Base-by-base conservation (phyloP, 192 early-diverging fungal species). In the Funneliformis mosseae region DNA sequence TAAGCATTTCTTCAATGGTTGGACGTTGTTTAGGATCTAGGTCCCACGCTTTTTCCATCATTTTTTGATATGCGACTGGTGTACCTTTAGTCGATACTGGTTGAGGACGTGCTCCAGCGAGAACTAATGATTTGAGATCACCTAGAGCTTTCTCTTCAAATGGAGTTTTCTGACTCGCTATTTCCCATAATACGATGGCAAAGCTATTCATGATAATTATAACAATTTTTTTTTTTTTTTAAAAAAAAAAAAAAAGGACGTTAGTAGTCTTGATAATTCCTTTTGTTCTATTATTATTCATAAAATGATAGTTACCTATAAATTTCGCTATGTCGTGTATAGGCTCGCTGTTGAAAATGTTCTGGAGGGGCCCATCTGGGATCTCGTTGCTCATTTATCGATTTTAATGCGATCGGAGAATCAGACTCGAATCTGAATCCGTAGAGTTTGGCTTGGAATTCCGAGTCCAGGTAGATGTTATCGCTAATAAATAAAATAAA, bases 1-100 rank as follows among this genome's bases (percentile, higher is more conserved):
- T 25, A 66, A 33, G 14, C 9, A 84, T 76, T 11, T 82, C 77
- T 41, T 84, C 81, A n/a, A 81, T 77, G 12, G 69, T 81, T 21
- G 79, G 82, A 48, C 85, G 70, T 7, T 62, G 72, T 3, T 71
- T 16, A 2, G 85, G 82, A 27, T 79, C 79, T 55, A 67, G 42
- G 63, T 81, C 82, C 85, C 85, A 86, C 9, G 83, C 84, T 46
- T 81, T 77, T 23, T 81, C 74, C 42, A 86, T 45, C 68, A 86
- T 27, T 16, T 83, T 80, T 18, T 72, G 79, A 39, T 79, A 86
- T 42, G 83, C 76, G 18, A 12, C 45, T 5, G 85, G 85, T 2
- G 85, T 84, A 8, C 82, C 85, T 27, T 0, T 16, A 5, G 14
- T 14, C 14, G 23, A 4, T 28, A 28, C 63, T n/a, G 63, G 63